Percentiles rank a stretch among this genome's conserved stretches.
Evolutionary conservation across 768 basidiomycete species (phyloP).

Genomic region (Leccinum variicolor): DNA sequence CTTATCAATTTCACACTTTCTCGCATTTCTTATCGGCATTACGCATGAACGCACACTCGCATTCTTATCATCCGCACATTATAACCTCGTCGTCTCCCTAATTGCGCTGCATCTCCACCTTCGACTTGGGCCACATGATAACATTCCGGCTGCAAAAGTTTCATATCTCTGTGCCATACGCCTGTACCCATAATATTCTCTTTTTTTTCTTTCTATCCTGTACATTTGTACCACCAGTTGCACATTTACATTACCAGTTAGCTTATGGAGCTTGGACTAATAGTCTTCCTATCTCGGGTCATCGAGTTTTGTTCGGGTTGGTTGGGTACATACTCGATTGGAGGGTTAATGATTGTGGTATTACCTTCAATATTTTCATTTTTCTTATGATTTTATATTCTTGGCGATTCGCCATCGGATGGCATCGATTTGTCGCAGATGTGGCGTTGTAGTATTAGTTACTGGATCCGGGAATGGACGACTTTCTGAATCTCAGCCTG

Average conservation of each 20-base stretch:
- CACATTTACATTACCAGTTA: constrained; percentile 35
- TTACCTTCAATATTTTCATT: constrained; percentile 16
- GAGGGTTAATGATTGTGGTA: constrained; percentile 31
- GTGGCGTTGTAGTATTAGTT: constrained; percentile 26
- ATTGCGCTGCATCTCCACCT: constrained; percentile 28
- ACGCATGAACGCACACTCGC: constrained; percentile 21
- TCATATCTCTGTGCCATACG: constrained; percentile 30
- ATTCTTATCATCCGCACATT: constrained; percentile 27
- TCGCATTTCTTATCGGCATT: constrained; percentile 22
- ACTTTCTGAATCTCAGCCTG: background rate
- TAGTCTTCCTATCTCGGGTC: constrained; percentile 22
- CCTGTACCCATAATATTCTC: constrained; percentile 32
- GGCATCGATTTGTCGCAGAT: constrained; percentile 30
- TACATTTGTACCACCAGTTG: constrained; percentile 33
- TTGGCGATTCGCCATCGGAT: constrained; percentile 28
- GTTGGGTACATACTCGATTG: constrained; percentile 28
- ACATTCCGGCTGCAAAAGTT: constrained; percentile 21
- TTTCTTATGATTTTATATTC: constrained; percentile 27
- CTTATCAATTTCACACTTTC: constrained; percentile 23
- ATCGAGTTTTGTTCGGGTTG: constrained; percentile 29
- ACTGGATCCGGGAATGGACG: constrained; percentile 12
- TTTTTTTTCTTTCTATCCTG: constrained; percentile 15
- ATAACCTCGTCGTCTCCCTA: constrained; percentile 31
- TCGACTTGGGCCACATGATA: constrained; percentile 13
- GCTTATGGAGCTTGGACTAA: constrained; percentile 33